Evolutionary conservation across 129 eudicot genomes (phyloP).

Genomic region (Flaveria trinervia): DNA sequence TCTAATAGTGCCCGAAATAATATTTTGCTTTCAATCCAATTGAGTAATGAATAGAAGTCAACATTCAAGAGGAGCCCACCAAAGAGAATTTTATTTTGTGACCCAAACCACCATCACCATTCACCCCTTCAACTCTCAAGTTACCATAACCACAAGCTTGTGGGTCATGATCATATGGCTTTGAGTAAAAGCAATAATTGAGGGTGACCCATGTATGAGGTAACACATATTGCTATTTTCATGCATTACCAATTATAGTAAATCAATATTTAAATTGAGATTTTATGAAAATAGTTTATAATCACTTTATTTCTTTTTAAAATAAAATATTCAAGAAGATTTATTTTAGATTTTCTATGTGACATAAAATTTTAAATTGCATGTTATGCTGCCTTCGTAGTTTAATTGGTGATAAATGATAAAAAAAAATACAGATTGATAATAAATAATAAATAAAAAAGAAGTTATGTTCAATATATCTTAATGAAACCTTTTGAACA

Average conservation of each 20-base stretch:
- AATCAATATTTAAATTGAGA: neutral
- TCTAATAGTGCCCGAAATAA: neutral
- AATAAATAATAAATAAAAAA: too few relatives aligned
- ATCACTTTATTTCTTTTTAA: neutral
- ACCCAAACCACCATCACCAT: conserved; percentile 12
- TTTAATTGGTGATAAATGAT: too few relatives aligned
- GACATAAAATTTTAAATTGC: too few relatives aligned
- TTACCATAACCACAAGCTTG: conserved; percentile 39
- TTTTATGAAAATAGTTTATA: neutral
- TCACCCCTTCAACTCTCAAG: conserved; percentile 9
- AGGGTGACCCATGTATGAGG: conserved; percentile 33
- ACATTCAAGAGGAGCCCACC: conserved; percentile 39
- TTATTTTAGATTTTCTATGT: neutral
- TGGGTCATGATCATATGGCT: conserved; percentile 28
- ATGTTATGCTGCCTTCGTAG: neutral
- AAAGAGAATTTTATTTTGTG: conserved; percentile 27
- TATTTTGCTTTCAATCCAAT: conserved; percentile 4
- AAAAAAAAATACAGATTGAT: too few relatives aligned
- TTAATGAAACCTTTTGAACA: neutral
- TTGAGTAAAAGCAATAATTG: conserved; percentile 38
- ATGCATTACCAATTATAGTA: conserved; percentile 28
- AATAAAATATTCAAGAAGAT: neutral
- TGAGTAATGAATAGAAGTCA: conserved; percentile 18
- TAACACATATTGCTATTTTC: conserved; percentile 29
- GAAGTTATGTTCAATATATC: too few relatives aligned